phyloP scores from a whole-genome alignment of 306 rosid genomes.

The Calophaca sinica region DNA sequence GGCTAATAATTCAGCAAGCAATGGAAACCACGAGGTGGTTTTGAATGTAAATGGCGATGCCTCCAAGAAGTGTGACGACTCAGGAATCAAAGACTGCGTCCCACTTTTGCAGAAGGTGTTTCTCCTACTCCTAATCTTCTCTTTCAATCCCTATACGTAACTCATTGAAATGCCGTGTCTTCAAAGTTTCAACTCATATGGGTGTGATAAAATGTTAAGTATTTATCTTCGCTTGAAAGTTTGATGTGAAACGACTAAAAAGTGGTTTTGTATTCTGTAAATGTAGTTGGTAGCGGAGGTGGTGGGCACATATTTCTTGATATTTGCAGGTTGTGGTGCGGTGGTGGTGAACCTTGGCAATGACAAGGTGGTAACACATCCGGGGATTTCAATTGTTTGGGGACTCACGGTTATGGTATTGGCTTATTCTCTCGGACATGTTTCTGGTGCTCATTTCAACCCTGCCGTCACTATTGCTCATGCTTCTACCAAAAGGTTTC shows the following conservation, averaged over 20 bases:
- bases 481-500: conserved; percentile 69
- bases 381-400: conserved; percentile 73
- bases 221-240: no score
- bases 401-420: conserved; percentile 75
- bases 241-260: neutral
- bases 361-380: conserved; percentile 54
- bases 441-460: conserved; percentile 90
- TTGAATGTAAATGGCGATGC: conserved; percentile 53
- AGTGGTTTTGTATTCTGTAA: conserved; percentile 19
- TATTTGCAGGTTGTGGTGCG: conserved; percentile 76
- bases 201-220: no score
- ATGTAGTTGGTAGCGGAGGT: conserved; percentile 78
- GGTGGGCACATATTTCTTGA: conserved; percentile 77
- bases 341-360: conserved; percentile 67
- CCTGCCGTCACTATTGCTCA: conserved; percentile 90
- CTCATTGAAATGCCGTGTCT: no score
- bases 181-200: no score
- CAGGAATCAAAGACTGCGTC: conserved; percentile 36
- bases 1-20: conserved; percentile 58
- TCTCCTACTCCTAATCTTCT: neutral
- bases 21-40: conserved; percentile 54
- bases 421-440: conserved; percentile 75
- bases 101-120: conserved; percentile 76
- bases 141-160: neutral
- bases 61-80: conserved; percentile 20